Conservation (phyloP, 176 grass and related monocot genomes). For the Otatea glauca region DNA sequence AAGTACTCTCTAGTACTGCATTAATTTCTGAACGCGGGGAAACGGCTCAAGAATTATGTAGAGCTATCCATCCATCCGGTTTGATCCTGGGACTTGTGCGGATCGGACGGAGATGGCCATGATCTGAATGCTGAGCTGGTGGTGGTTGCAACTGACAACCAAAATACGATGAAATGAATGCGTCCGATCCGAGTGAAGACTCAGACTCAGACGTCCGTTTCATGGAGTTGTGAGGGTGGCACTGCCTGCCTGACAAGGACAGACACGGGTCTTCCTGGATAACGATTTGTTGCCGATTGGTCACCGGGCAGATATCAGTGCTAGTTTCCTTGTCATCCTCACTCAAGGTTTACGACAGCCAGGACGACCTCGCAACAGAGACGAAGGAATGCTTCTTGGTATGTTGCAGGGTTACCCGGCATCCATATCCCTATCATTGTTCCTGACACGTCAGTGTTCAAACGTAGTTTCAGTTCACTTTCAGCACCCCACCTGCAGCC, state of each 20-base stretch:
- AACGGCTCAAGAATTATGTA: not conserved
- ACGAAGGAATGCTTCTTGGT: not conserved
- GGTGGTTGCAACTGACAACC: not conserved
- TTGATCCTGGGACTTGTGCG: not conserved
- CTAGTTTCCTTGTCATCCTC: not conserved
- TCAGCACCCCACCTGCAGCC: not conserved
- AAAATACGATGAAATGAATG: not conserved
- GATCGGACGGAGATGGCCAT: not conserved
- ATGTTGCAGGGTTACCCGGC: not conserved
- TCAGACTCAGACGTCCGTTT: not conserved
- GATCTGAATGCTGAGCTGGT: not conserved
- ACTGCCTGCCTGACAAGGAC: not conserved
- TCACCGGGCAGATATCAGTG: not conserved
- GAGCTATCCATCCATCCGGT: not conserved
- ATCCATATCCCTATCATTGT: not conserved
- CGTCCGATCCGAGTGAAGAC: not conserved
- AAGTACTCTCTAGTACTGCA: not conserved
- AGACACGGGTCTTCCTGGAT: not conserved
- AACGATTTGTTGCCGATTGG: not conserved
- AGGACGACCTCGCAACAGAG: not conserved
- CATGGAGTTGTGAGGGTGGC: not conserved
- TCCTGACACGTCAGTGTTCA: not conserved
- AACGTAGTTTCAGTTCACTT: not conserved
- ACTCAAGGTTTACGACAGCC: not conserved
- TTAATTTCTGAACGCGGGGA: not conserved